These are phyloP conservation scores for Diplodia seriata DNA, from an alignment of 2,329 filamentous ascomycete species.

Conservation along the genomic window DNA sequence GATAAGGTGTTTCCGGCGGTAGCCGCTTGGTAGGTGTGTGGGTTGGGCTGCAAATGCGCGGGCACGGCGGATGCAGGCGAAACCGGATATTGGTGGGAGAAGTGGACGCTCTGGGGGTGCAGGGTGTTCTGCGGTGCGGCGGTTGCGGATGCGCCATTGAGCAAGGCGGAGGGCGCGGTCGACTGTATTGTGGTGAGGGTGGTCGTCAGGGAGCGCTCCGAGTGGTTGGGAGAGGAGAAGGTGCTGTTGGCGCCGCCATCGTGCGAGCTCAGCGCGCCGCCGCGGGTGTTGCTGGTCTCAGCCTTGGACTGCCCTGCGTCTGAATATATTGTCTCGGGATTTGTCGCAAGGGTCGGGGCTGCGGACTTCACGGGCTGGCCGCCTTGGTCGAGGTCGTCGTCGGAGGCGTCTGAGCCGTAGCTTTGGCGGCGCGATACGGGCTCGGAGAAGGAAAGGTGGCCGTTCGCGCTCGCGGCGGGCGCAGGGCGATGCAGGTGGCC, in stretches of 20 bases:
- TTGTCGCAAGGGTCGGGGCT: slow-evolving; percentile 83
- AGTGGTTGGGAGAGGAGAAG: slow-evolving; percentile 83
- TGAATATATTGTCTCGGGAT: slow-evolving; percentile 76
- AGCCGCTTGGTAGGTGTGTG: slow-evolving; percentile 76
- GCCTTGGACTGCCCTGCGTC: slow-evolving; percentile 79
- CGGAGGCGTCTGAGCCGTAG: slow-evolving; percentile 65
- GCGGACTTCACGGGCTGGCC: slow-evolving; percentile 69
- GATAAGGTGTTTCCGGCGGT: slow-evolving; percentile 83
- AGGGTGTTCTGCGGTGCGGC: slow-evolving; percentile 43
- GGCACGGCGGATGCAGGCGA: slow-evolving; percentile 76
- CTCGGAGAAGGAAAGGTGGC: slow-evolving; percentile 59
- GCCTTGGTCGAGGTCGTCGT: slow-evolving; percentile 48
- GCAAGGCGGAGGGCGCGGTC: slow-evolving; percentile 63
- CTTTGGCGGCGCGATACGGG: slow-evolving; percentile 53
- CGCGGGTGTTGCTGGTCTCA: slow-evolving; percentile 75
- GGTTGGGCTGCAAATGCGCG: slow-evolving; percentile 68
- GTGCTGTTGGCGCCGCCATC: slow-evolving; percentile 72
- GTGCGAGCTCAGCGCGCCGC: slow-evolving; percentile 60
- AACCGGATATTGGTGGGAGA: slow-evolving; percentile 63
- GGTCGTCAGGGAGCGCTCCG: slow-evolving; percentile 79
- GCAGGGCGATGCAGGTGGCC: slow-evolving; percentile 64
- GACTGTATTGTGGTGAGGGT: slow-evolving; percentile 88
- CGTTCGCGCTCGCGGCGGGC: slow-evolving; percentile 57
- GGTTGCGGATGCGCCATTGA: slow-evolving; percentile 46
- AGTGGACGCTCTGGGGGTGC: slow-evolving; percentile 53